Evolutionary conservation across 805 yeast genomes (phyloP).

Genomic region (Candida boleticola): DNA sequence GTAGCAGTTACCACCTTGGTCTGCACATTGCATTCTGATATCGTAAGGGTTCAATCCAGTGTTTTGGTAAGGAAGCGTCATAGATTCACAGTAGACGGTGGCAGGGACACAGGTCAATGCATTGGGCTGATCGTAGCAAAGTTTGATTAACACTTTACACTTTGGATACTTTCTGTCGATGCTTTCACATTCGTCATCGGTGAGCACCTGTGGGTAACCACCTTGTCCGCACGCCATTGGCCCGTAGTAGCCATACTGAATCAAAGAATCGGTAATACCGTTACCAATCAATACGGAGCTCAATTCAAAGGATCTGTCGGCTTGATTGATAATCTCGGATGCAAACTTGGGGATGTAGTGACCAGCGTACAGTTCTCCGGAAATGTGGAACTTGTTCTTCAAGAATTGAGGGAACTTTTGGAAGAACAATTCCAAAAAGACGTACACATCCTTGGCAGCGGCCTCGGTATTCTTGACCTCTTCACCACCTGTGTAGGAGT

Average conservation of each 20-base stretch:
- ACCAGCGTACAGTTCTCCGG: constrained; percentile 94
- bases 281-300: constrained; percentile 43
- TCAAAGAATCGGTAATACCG: constrained; percentile 44
- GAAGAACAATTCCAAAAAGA: constrained; percentile 81
- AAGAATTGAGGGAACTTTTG: constrained; percentile 73
- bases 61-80: constrained; percentile 31
- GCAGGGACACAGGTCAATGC: constrained; percentile 43
- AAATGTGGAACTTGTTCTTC: constrained; percentile 69
- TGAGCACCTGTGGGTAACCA: constrained; percentile 37
- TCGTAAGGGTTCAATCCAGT: constrained; percentile 67
- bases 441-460: constrained; percentile 85
- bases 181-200: constrained; percentile 27
- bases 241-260: constrained; percentile 37
- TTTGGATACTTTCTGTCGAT: constrained; percentile 34
- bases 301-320: constrained; percentile 44
- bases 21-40: constrained; percentile 51
- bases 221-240: constrained; percentile 50
- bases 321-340: constrained; percentile 68
- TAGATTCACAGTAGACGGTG: constrained; percentile 26
- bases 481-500: constrained; percentile 28
- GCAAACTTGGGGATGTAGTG: constrained; percentile 93
- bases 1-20: constrained; percentile 54
- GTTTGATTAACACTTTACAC: constrained; percentile 28
- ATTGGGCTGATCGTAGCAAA: constrained; percentile 30
- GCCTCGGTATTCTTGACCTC: constrained; percentile 67